Evolutionary conservation across 2,329 filamentous ascomycete species (phyloP), one percentile per base, ranked within the genome.

Genomic region (Aspergillus luchuensis): DNA sequence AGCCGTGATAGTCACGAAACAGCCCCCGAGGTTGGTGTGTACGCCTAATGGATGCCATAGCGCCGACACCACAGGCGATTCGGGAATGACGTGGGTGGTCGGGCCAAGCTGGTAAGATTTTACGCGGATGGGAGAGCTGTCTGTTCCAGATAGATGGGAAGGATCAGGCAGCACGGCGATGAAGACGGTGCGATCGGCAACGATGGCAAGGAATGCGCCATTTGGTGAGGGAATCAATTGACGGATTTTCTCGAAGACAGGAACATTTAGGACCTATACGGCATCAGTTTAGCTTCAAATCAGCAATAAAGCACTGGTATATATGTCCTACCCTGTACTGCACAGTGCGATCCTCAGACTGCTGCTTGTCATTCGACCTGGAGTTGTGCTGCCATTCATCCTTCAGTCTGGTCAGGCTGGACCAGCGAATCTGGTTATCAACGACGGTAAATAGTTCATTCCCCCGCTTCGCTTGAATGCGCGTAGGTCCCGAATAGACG

Each of bases 31-130:
- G 51, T 75, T 76, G 57, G 72, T 76, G 57, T 78, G 72, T 10
- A 94, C 88, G 1, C 93, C 93, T 0, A 98, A 81, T 1, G 95
- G 95, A 78, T 99, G 95, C 94, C 95, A 99, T 60, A 97, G 70
- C 4, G 89, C 90, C 1, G 92, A 91, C 21, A 89, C 88, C 59
- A 99, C 83, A 1, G 91, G 87, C 7, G 92, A 87, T 66, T 92
- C 89, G 50, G 94, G 91, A 53, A 93, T 89, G 52, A 97, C 92
- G 76, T 98, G 94, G 3, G 90, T 92, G 2, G 92, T 96, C 30
- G 93, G 92, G 1, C 94, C 94, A n/a, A 98, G 83, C 19, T 94
- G 94, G 78, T 91, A 96, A 56, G 91, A 91, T 75, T 91, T 96
- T 30, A 93, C 83, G 71, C 91, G 91, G 69, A 97, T 82, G 5